Base-by-base conservation (phyloP, 139 green algal genomes). In the Medakamo hakoo region DNA sequence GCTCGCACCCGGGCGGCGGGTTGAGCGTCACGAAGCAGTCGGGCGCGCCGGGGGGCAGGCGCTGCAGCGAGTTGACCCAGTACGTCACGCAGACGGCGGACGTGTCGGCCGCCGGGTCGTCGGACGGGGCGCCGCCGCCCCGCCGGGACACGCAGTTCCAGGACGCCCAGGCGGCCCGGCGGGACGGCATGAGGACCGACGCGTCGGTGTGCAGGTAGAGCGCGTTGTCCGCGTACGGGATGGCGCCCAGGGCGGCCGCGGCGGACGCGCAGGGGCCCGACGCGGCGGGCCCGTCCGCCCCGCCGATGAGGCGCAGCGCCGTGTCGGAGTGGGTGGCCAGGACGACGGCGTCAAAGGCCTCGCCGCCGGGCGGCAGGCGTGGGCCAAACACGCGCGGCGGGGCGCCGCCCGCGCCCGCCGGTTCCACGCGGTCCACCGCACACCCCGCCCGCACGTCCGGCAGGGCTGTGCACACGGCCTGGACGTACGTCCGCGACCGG, bases 21-120 rank as follows among this genome's bases (percentile, higher is more conserved):
- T 97, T 97, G 58, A 97, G 86, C 16, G 91, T 97, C 16, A 91
- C 84, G 75, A 98, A 93, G 23, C 91, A 58, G 63, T 90, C 65
- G 9, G 79, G 82, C 9, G 81, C 76, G 0, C 69, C 75, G 3
- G 74, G 27, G 2, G 80, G 78, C 65, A 95, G 78, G 68, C 87
- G 78, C 75, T 88, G 84, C 55, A 96, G 77, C 4, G 72, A 62
- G 75, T 97, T 96, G 63, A 87, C 73, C 84, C 86, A 96, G 78
- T 97, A 97, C 23, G 74, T 78, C 4, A 96, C 87, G 64, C 84
- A 94, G 31, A 97, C 88, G 0, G 80, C 73, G 4, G 66, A 58
- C 18, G 32, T 27, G 55, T 59, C 60, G 14, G 23, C n/a, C n/a
- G n/a, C n/a, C n/a, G n/a, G n/a, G n/a, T n/a, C n/a, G n/a, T n/a